phyloP scores from a whole-genome alignment of 768 basidiomycete genomes.

The Hirschioporus abietinus region DNA sequence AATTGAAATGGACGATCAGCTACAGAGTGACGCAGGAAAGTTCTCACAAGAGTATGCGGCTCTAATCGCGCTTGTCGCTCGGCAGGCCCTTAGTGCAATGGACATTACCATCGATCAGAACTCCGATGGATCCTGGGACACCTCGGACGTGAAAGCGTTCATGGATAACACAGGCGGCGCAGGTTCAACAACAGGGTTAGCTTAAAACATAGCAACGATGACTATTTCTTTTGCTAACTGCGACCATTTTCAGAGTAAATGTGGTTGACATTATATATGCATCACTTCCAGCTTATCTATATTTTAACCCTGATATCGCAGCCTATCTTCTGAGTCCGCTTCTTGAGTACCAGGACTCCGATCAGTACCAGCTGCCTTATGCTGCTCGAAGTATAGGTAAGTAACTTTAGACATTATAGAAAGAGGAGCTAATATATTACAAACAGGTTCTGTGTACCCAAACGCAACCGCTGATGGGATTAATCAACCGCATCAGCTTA shows the following conservation, averaged over 20 bases:
- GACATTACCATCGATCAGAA: slow-evolving; percentile 13
- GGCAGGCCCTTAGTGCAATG: slow-evolving; percentile 14
- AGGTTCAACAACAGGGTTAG: not conserved
- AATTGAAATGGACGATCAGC: slow-evolving; percentile 12
- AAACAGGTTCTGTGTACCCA: slow-evolving; percentile 11
- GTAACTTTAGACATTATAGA: not conserved
- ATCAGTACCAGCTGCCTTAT: slow-evolving; percentile 13
- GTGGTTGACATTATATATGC: slow-evolving; percentile 17
- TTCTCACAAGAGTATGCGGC: slow-evolving; percentile 15
- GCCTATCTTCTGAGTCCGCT: slow-evolving; percentile 14
- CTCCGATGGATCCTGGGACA: slow-evolving; percentile 5
- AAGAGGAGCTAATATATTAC: not conserved
- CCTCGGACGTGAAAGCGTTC: slow-evolving; percentile 14
- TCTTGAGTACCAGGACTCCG: slow-evolving; percentile 17
- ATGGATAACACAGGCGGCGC: slow-evolving; percentile 14
- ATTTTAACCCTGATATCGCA: slow-evolving; percentile 13
- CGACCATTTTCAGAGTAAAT: slow-evolving; percentile 11
- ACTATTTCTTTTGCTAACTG: slow-evolving; percentile 8
- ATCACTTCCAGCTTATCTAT: slow-evolving; percentile 13
- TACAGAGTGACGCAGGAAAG: slow-evolving; percentile 12
- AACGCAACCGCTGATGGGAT: not conserved
- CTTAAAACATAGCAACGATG: not conserved
- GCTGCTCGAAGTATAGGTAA: slow-evolving; percentile 18
- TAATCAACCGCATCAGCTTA: not conserved
- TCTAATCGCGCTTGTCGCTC: slow-evolving; percentile 12